These are phyloP conservation scores for Lenzites betulinus DNA, from an alignment of 768 basidiomycete species.

Conservation along the genomic window DNA sequence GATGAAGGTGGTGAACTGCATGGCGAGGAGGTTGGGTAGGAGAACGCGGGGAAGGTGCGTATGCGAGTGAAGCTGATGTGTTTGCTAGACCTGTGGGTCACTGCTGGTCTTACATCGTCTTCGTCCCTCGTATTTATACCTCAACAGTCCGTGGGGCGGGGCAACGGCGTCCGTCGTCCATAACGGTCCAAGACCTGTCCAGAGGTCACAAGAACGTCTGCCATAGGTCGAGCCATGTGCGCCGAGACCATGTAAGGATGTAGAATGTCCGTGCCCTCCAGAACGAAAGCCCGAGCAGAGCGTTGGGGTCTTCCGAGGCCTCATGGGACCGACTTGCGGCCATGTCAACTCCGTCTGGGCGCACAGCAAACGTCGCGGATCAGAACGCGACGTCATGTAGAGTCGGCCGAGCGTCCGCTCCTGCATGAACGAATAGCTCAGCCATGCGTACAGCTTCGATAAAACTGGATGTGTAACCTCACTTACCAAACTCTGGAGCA, in stretches of 20 bases:
- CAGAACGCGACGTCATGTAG: conserved; percentile 3
- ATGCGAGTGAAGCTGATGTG: not conserved
- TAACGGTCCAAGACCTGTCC: not conserved
- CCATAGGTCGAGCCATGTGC: not conserved
- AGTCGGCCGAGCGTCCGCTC: conserved; percentile 1
- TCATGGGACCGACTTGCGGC: conserved; percentile 14
- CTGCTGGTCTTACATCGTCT: not conserved
- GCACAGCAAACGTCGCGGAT: not conserved
- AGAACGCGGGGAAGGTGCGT: not conserved
- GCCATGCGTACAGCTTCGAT: too few species aligned
- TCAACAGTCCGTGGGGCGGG: not conserved
- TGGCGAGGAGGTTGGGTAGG: conserved; percentile 17
- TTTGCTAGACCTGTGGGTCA: conserved; percentile 6
- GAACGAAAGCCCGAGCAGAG: not conserved
- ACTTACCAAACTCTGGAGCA: too few species aligned
- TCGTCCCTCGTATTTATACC: conserved; percentile 7
- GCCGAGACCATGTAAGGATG: not conserved
- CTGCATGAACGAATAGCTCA: not conserved
- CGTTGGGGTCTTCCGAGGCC: not conserved
- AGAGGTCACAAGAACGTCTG: not conserved
- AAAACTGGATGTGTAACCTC: too few species aligned
- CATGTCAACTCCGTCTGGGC: conserved; percentile 13
- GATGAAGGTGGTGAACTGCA: conserved; percentile 30
- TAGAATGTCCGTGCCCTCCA: not conserved
- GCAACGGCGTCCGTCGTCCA: not conserved